These are phyloP conservation scores for Xerocomus spinulosus DNA, from an alignment of 768 basidiomycete species.

Conservation along the genomic window DNA sequence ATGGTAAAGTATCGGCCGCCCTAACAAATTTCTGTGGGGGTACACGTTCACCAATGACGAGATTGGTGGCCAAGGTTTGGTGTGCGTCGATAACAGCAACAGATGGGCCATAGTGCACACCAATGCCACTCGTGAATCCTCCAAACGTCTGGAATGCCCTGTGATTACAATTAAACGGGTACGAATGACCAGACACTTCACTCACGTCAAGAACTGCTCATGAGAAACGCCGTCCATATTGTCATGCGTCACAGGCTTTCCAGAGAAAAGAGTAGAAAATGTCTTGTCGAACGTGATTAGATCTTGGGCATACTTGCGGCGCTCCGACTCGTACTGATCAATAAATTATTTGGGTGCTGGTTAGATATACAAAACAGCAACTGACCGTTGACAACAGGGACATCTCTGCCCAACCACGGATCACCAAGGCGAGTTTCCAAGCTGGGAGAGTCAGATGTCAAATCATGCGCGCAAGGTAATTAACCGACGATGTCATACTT, in stretches of 20 bases:
- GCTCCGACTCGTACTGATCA: slow-evolving; percentile 47
- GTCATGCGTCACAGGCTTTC: slow-evolving; percentile 41
- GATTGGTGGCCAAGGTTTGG: slow-evolving; percentile 35
- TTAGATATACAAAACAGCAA: not conserved
- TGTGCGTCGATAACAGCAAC: slow-evolving; percentile 30
- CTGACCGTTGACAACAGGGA: slow-evolving; percentile 45
- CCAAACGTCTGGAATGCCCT: slow-evolving; percentile 46
- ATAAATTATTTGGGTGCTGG: not conserved
- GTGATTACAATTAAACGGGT: not conserved
- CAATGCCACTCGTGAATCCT: slow-evolving; percentile 44
- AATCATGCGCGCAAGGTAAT: not conserved
- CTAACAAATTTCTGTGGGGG: slow-evolving; percentile 44
- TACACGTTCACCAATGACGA: slow-evolving; percentile 49
- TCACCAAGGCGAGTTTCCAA: slow-evolving; percentile 52
- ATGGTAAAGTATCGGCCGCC: slow-evolving; percentile 42
- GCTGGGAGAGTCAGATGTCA: slow-evolving; percentile 21
- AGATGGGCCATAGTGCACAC: slow-evolving; percentile 47
- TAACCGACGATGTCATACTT: slow-evolving; percentile 1
- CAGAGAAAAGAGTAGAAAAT: slow-evolving; percentile 49
- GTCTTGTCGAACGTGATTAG: slow-evolving; percentile 51
- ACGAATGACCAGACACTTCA: not conserved
- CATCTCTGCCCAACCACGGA: slow-evolving; percentile 44
- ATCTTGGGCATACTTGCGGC: slow-evolving; percentile 50
- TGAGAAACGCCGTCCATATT: slow-evolving; percentile 37
- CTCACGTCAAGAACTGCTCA: slow-evolving; percentile 43